Evolutionary conservation across 768 basidiomycete species (phyloP).

Genomic region (Psilocybe cubensis): DNA sequence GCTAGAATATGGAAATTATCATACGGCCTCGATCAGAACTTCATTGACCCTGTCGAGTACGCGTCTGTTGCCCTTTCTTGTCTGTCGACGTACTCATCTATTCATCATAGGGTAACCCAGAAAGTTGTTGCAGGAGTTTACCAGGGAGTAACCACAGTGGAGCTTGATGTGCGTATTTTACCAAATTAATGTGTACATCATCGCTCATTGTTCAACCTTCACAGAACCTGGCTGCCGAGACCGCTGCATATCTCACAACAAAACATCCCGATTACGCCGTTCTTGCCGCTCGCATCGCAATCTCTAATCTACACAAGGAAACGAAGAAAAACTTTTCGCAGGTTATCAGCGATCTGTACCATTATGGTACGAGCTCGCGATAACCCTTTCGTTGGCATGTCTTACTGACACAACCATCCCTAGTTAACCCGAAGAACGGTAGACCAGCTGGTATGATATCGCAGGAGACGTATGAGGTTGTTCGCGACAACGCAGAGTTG

Average conservation of each 20-base stretch:
- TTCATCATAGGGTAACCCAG: slow-evolving; percentile 69
- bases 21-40: slow-evolving; percentile 92
- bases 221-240: slow-evolving; percentile 95
- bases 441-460: slow-evolving; percentile 90
- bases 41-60: slow-evolving; percentile 92
- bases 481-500: slow-evolving; percentile 77
- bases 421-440: slow-evolving; percentile 95
- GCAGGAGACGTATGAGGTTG: slow-evolving; percentile 78
- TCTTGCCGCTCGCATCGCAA: slow-evolving; percentile 97
- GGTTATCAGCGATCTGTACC: slow-evolving; percentile 89
- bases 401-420: not conserved
- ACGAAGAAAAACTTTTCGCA: slow-evolving; percentile 96
- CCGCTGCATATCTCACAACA: slow-evolving; percentile 95
- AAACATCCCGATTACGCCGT: slow-evolving; percentile 98
- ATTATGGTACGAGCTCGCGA: slow-evolving; percentile 62
- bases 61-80: slow-evolving; percentile 25
- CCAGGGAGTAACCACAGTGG: slow-evolving; percentile 94
- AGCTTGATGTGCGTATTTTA: slow-evolving; percentile 78
- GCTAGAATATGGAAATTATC: slow-evolving; percentile 88
- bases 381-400: slow-evolving; percentile 22
- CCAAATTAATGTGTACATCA: not conserved
- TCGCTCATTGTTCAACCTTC: not conserved
- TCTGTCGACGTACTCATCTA: not conserved
- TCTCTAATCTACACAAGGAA: slow-evolving; percentile 99
- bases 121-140: slow-evolving; percentile 95